Percentiles rank a stretch among this genome's conserved stretches.
Evolutionary conservation across 139 green algal species (phyloP).

Genomic region (Coccomyxa sp.): DNA sequence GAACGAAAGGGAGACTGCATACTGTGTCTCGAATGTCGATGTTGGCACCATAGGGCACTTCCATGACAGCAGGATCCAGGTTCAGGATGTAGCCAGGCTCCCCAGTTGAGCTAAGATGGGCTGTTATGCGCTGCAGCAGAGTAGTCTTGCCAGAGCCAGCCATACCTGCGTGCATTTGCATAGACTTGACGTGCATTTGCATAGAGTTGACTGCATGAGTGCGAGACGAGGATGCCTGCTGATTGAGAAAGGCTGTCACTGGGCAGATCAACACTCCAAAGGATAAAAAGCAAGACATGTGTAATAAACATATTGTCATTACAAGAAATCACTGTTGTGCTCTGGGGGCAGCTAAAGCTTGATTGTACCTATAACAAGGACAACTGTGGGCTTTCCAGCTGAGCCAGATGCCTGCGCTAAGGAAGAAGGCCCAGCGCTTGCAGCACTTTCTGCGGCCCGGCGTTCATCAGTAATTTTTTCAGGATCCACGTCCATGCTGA

Average conservation of each 20-base stretch:
- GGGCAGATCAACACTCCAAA: too few relatives aligned
- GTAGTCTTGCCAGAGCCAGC: slow-evolving; percentile 96
- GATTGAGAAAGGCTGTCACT: background rate
- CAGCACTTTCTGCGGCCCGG: too few relatives aligned
- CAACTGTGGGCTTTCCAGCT: slow-evolving; percentile 20
- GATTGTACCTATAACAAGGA: slow-evolving; percentile 37
- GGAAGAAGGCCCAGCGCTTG: too few relatives aligned
- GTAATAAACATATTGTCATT: background rate
- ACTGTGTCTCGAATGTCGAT: slow-evolving; percentile 98
- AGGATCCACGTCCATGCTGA: too few relatives aligned
- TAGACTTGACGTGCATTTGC: background rate
- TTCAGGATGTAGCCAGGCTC: slow-evolving; percentile 89
- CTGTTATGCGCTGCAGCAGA: slow-evolving; percentile 84
- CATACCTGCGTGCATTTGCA: slow-evolving; percentile 73
- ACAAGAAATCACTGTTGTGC: background rate
- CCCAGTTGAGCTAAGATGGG: slow-evolving; percentile 57
- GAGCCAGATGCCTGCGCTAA: too few relatives aligned
- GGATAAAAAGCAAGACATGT: too few relatives aligned
- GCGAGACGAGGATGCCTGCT: background rate
- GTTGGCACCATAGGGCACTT: slow-evolving; percentile 87
- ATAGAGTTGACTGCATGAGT: background rate
- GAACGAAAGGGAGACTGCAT: background rate
- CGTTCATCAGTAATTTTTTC: too few relatives aligned
- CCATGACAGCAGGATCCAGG: slow-evolving; percentile 88
- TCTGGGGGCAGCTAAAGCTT: background rate